Conservation (phyloP, 83 land plant genomes). For the Diphasiastrum complanatum region DNA sequence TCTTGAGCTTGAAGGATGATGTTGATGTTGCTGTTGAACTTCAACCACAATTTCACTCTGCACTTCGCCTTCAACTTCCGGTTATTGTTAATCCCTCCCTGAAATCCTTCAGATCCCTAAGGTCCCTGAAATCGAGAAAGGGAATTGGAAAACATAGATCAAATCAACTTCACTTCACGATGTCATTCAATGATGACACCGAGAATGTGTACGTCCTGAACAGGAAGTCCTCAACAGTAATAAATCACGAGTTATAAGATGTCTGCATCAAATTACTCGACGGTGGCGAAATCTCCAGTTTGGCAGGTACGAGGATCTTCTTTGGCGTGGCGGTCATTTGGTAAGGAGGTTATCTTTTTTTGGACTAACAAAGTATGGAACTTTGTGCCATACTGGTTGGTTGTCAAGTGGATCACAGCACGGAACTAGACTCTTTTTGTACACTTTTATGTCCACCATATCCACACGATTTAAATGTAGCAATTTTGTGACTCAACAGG, state of each 20-base stretch:
- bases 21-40: not conserved
- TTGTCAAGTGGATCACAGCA: slow-evolving; percentile 1
- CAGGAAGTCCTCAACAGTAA: not conserved
- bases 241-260: not conserved
- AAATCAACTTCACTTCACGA: not conserved
- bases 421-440: not conserved
- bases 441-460: slow-evolving; percentile 2
- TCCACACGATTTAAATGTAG: not conserved
- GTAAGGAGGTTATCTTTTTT: not conserved
- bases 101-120: no score
- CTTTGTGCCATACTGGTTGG: slow-evolving; percentile 1
- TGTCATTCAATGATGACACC: slow-evolving; percentile 3
- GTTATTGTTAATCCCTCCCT: no score
- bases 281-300: not conserved
- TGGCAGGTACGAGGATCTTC: slow-evolving; percentile 9
- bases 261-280: not conserved
- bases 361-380: slow-evolving; percentile 12
- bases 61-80: no score
- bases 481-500: slow-evolving; percentile 1
- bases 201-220: not conserved
- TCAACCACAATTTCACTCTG: no score
- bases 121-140: no score
- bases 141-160: not conserved
- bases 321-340: slow-evolving; percentile 10
- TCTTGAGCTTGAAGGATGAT: not conserved